Conservation (phyloP, 305 asterid species). For the Solanum chacoense region DNA sequence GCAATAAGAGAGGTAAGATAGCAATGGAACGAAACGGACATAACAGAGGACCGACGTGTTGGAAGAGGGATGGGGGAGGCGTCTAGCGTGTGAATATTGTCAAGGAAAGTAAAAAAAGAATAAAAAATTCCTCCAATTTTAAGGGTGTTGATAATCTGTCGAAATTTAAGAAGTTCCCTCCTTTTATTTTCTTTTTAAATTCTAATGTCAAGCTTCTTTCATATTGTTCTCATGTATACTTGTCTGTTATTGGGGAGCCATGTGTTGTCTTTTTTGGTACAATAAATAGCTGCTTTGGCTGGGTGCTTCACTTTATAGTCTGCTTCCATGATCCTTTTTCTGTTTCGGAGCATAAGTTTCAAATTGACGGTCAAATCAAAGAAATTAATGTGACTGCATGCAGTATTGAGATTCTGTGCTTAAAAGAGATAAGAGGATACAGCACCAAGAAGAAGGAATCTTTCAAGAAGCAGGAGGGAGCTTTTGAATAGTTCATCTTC, state of each 20-base stretch:
- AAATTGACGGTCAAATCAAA: slow-evolving; percentile 1
- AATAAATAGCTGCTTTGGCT: background rate
- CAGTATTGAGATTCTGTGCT: slow-evolving; percentile 77
- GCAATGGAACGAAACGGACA: background rate
- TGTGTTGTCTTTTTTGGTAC: background rate
- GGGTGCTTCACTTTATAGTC: background rate
- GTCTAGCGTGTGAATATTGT: background rate
- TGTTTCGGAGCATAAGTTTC: background rate
- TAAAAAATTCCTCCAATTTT: background rate
- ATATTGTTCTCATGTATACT: background rate
- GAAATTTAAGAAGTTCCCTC: background rate
- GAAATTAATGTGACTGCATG: slow-evolving; percentile 13
- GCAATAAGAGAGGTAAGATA: background rate
- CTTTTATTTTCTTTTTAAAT: background rate
- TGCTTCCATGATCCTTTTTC: background rate
- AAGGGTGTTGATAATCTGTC: background rate
- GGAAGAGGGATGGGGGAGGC: background rate
- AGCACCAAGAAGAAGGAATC: slow-evolving; percentile 16
- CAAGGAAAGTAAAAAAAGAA: background rate
- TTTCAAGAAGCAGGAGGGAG: background rate
- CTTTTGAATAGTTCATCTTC: background rate
- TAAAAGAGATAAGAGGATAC: slow-evolving; percentile 35
- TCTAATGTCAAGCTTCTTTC: background rate
- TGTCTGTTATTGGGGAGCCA: background rate
- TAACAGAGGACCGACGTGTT: background rate